Evolutionary conservation across 2,329 filamentous ascomycete genomes (phyloP).

Genomic region (Colletotrichum musicola): DNA sequence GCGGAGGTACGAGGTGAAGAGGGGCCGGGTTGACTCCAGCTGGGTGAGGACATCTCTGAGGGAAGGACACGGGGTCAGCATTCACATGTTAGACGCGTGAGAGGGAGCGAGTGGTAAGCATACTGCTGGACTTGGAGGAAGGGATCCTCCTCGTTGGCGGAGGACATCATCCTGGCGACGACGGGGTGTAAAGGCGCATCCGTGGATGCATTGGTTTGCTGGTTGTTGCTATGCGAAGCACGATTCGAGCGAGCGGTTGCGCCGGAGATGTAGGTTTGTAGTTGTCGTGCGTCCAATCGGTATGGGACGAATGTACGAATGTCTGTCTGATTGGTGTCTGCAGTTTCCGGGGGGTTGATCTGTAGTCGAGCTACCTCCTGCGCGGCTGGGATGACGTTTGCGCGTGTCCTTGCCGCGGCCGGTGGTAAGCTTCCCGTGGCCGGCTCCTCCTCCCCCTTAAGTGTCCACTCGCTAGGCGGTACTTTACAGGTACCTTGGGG

Average conservation of each 20-base stretch:
- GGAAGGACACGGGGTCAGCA: conserved; percentile 21
- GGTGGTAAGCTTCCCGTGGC: conserved; percentile 11
- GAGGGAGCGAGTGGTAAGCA: conserved; percentile 42
- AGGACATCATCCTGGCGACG: conserved; percentile 72
- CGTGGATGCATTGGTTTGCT: conserved; percentile 35
- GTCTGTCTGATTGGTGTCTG: too few relatives aligned
- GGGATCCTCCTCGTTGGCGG: conserved; percentile 75
- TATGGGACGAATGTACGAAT: background rate
- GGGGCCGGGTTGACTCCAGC: conserved; percentile 82
- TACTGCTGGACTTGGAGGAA: conserved; percentile 81
- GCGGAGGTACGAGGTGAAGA: conserved; percentile 95
- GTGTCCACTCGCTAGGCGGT: conserved; percentile 24
- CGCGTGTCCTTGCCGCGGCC: conserved; percentile 20
- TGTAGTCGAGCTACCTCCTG: conserved; percentile 26
- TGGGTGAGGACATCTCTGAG: conserved; percentile 88
- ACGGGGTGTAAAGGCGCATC: conserved; percentile 28
- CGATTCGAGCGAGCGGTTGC: background rate
- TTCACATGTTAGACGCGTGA: conserved; percentile 8
- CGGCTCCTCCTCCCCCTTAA: conserved; percentile 9
- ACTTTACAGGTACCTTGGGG: conserved; percentile 16
- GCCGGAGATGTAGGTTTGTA: too few relatives aligned
- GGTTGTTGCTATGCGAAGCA: background rate
- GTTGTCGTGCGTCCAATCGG: conserved; percentile 5
- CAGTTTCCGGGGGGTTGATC: background rate
- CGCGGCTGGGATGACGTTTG: conserved; percentile 40